Base-by-base conservation (phyloP, 108 stramenopile genomes). In the Discostella stelligeroides region DNA sequence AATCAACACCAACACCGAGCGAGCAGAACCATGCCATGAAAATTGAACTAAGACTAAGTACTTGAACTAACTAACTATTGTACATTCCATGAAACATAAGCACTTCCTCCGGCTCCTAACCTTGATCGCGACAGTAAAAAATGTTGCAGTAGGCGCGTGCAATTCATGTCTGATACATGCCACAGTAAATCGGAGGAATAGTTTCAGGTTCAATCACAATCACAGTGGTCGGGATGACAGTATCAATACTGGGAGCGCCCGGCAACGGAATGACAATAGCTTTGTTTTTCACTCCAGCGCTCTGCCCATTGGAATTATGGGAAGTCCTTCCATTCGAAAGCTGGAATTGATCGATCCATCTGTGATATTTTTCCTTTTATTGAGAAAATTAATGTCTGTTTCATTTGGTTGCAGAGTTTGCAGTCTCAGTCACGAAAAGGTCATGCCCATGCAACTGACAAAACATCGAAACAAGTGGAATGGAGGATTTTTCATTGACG, bases 151-250 rank as follows among this genome's bases (percentile, higher is more conserved):
- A 45, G 66, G 53, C 40, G 74, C 74, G 4, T 75, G 74, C 74
- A 66, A 68, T 43, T 75, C 66, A 45, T 75, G 74, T 38, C 42
- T 75, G 9, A 14, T 60, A 1, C 56, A 75, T 9, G 15, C 67
- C 11, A 60, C 60, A 12, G 0, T 39, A n/a, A n/a, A n/a, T n/a
- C n/a, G n/a, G 20, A 13, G 29, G 21, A 23, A 46, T 27, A 8
- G 48, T 14, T 28, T 60, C 9, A 40, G 47, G 8, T 37, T 37
- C 13, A 12, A 66, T 66, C 50, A 13, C 25, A 51, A 37, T 27
- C 11, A 37, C 2, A 47, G 38, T 1, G 8, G 40, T 39, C 63
- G 47, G n/a, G 29, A 41, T 23, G 46, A 23, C n/a, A 38, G 6
- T 9, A 28, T 4, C 2, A 29, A n/a, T 54, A 54, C 10, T 7